Percentiles rank a stretch among this genome's conserved stretches.
Conservation (phyloP, 2,329 filamentous ascomycete species). For the Zymoseptoria ardabiliae region DNA sequence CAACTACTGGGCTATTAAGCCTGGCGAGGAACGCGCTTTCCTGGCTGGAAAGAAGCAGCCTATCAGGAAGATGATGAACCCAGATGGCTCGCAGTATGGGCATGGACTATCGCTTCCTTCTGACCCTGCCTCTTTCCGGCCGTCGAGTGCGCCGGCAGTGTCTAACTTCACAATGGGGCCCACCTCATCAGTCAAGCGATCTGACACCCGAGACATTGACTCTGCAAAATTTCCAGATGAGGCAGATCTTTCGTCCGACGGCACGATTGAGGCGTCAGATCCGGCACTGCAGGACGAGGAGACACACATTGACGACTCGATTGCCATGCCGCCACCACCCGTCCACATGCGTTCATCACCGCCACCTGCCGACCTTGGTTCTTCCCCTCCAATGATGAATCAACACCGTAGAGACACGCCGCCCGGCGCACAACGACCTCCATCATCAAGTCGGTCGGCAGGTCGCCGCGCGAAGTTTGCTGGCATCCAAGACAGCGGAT, state of each 20-base stretch:
- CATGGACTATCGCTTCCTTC: conserved; percentile 21
- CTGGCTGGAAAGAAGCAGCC: conserved; percentile 70
- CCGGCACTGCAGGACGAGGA: conserved; percentile 43
- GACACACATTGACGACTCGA: conserved; percentile 32
- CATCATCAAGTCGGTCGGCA: conserved; percentile 55
- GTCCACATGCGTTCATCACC: conserved; percentile 58
- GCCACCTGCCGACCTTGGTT: conserved; percentile 65
- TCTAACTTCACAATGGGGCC: conserved; percentile 31
- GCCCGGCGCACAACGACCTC: conserved; percentile 57
- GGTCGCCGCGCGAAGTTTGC: conserved; percentile 70
- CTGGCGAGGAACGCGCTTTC: conserved; percentile 83
- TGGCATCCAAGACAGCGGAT: conserved; percentile 87
- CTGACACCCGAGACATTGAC: conserved; percentile 39
- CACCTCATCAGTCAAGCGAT: conserved; percentile 21
- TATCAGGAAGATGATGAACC: conserved; percentile 47
- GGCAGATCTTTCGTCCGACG: conserved; percentile 44
- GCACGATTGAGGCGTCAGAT: conserved; percentile 46
- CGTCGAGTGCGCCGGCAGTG: conserved; percentile 34
- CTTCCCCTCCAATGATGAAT: conserved; percentile 82
- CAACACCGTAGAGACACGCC: conserved; percentile 63
- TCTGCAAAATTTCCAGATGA: conserved; percentile 46
- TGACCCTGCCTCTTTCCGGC: conserved; percentile 26
- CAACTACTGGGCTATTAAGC: conserved; percentile 91
- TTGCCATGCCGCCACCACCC: conserved; percentile 36
- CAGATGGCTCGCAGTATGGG: conserved; percentile 42